Percentiles rank a stretch among this genome's conserved stretches.
These are phyloP conservation scores for Geotrichum fermentans DNA, from an alignment of 1,139 yeast species.

Conservation along the genomic window DNA sequence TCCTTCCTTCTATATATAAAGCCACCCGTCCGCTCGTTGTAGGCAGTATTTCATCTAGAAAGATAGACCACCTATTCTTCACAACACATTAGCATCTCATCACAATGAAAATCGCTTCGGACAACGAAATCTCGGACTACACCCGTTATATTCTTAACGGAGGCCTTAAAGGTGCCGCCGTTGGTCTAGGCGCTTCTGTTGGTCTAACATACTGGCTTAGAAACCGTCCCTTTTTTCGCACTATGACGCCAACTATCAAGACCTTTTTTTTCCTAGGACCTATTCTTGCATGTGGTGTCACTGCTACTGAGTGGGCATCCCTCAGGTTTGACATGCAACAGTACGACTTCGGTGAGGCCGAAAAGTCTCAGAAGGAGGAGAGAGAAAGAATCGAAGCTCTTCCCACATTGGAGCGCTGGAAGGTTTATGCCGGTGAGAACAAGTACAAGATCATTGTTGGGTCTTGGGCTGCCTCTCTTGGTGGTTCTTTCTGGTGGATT, in stretches of 20 bases:
- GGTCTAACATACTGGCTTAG: constrained; percentile 34
- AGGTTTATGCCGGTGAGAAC: constrained; percentile 40
- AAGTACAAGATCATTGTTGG: constrained; percentile 73
- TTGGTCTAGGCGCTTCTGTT: constrained; percentile 52
- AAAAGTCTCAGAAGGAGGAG: constrained; percentile 13
- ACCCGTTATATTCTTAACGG: constrained; percentile 52
- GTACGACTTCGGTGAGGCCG: constrained; percentile 20
- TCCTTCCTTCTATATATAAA: too few species aligned
- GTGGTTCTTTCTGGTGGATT: constrained; percentile 74
- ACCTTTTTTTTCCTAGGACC: constrained; percentile 34
- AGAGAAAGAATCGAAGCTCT: constrained; percentile 17
- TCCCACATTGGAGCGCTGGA: constrained; percentile 10
- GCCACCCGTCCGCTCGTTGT: too few species aligned
- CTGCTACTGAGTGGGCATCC: constrained; percentile 36
- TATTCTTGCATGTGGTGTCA: constrained; percentile 31
- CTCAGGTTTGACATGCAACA: constrained; percentile 31
- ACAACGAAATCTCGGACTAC: constrained; percentile 64
- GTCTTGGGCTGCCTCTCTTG: constrained; percentile 84
- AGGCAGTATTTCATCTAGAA: too few species aligned
- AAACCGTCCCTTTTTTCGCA: constrained; percentile 26
- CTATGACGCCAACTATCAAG: constrained; percentile 21
- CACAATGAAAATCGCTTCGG: constrained; percentile 61
- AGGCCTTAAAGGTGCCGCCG: constrained; percentile 55
- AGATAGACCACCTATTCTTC: too few species aligned
- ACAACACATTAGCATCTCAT: too few species aligned